phyloP scores from a whole-genome alignment of 73 alveolate species.

The Symbiodinium pilosum region DNA sequence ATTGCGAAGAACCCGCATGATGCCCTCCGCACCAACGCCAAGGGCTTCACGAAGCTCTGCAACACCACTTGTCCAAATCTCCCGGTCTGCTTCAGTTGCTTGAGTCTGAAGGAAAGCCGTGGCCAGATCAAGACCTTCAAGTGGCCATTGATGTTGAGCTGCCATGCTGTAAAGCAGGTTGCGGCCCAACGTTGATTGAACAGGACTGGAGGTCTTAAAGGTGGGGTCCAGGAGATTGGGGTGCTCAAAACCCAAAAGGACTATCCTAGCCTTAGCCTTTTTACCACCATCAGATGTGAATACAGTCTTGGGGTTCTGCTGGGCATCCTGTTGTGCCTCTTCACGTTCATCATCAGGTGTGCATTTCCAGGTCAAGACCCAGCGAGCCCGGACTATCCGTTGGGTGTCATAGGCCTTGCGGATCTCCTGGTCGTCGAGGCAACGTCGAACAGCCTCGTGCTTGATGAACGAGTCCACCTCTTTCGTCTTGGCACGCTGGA shows the following conservation, averaged over 20 bases:
- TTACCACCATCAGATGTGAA: not conserved
- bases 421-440: not conserved
- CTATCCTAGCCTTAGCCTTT: not conserved
- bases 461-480: not conserved
- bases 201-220: not conserved
- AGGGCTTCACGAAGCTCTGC: not conserved
- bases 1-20: not conserved
- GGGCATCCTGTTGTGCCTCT: not conserved
- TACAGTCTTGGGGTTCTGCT: not conserved
- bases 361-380: slow-evolving; percentile 5
- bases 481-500: not conserved
- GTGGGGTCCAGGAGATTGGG: not conserved
- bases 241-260: not conserved
- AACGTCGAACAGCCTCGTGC: not conserved
- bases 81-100: not conserved
- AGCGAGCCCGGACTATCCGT: not conserved
- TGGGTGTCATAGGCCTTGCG: not conserved
- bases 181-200: not conserved
- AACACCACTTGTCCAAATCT: not conserved
- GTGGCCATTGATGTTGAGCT: not conserved
- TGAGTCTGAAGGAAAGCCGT: not conserved
- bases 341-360: not conserved
- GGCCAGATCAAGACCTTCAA: slow-evolving; percentile 19
- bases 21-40: not conserved
- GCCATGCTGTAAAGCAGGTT: not conserved